These are phyloP conservation scores for Lactarius sp. DNA, from an alignment of 768 basidiomycete genomes.

Conservation along the genomic window DNA sequence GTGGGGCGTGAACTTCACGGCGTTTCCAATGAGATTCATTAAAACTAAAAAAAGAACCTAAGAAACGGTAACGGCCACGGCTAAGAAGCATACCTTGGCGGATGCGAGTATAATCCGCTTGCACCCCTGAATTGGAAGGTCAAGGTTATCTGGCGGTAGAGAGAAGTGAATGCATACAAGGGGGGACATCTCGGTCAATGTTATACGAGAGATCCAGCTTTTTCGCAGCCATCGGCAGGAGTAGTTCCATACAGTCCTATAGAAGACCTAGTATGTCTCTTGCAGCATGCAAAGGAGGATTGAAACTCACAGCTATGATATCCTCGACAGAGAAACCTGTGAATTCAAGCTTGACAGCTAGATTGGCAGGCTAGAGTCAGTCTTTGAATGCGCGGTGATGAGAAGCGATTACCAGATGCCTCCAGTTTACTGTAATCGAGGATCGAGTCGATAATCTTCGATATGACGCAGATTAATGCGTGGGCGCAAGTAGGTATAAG, in stretches of 20 bases:
- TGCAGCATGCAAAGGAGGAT: too few relatives aligned
- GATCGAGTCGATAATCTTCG: conserved; percentile 72
- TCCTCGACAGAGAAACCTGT: conserved; percentile 65
- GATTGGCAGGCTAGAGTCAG: conserved; percentile 15
- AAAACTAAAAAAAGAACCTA: conserved; percentile 40
- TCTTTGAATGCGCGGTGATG: neutral
- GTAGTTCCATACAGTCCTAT: conserved; percentile 72
- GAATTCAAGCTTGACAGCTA: conserved; percentile 66
- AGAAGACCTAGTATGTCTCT: neutral
- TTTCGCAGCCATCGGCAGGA: conserved; percentile 69
- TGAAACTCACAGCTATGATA: conserved; percentile 53
- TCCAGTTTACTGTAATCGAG: conserved; percentile 78
- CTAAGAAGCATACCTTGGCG: conserved; percentile 48
- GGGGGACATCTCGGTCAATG: conserved; percentile 60
- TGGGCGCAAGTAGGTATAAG: neutral
- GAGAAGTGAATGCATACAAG: conserved; percentile 40
- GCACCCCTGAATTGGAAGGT: conserved; percentile 46
- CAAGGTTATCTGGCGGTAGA: neutral
- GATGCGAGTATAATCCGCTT: conserved; percentile 67
- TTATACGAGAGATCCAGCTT: conserved; percentile 71
- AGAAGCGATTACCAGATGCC: conserved; percentile 49
- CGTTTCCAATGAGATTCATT: conserved; percentile 76
- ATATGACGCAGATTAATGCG: neutral
- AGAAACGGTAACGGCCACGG: neutral
- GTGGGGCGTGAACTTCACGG: conserved; percentile 64